Percentiles rank a stretch among this genome's conserved stretches.
Conservation (phyloP, 805 yeast species). For the Pichia ethanolica region DNA sequence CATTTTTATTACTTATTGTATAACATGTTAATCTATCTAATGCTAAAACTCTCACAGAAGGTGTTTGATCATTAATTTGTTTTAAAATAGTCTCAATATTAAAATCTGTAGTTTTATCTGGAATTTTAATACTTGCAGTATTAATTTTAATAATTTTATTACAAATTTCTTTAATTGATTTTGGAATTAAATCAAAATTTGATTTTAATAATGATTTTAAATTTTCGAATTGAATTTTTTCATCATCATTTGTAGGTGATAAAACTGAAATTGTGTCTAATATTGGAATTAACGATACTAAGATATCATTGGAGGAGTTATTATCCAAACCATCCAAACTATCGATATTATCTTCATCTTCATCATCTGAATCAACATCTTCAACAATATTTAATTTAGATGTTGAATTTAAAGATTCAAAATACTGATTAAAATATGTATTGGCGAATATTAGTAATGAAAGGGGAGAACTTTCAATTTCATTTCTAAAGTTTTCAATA, state of each 20-base stretch:
- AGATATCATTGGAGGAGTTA: conserved; percentile 25
- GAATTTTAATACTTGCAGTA: neutral
- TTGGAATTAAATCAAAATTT: conserved; percentile 2
- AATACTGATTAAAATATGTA: conserved; percentile 3
- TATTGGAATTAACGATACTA: conserved; percentile 23
- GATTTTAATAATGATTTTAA: conserved; percentile 5
- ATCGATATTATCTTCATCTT: conserved; percentile 25
- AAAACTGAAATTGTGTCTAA: conserved; percentile 7
- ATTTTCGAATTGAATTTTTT: conserved; percentile 8
- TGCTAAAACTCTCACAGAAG: conserved; percentile 86
- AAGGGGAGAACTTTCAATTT: conserved; percentile 37
- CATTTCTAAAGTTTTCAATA: conserved; percentile 50
- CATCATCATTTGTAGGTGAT: neutral
- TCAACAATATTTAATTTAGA: conserved; percentile 4
- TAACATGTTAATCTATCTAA: conserved; percentile 54
- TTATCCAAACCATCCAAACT: conserved; percentile 12
- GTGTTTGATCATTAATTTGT: conserved; percentile 65
- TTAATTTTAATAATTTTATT: conserved; percentile 2
- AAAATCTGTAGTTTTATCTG: conserved; percentile 26
- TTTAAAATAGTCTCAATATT: conserved; percentile 53
- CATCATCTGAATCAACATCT: conserved; percentile 33
- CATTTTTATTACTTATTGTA: conserved; percentile 17
- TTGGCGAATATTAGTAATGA: conserved; percentile 7
- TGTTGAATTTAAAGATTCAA: neutral
- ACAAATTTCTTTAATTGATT: neutral